Percentiles rank a stretch among this genome's conserved stretches.
These are phyloP conservation scores for Pseudisothecium myosuroides DNA, from an alignment of 225 moss, liverwort and hornwort genomes.

Conservation along the genomic window DNA sequence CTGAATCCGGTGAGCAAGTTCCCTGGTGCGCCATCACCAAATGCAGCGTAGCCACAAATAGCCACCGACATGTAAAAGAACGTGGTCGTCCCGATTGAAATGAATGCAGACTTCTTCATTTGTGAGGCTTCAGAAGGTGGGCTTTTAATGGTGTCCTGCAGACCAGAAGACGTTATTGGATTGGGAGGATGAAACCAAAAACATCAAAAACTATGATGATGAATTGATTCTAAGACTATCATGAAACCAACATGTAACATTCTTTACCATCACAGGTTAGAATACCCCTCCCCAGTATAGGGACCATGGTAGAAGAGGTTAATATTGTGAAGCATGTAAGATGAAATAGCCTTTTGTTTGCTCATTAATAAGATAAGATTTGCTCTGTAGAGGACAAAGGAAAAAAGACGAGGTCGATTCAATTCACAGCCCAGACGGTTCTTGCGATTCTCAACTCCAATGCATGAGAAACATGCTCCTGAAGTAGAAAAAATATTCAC, in stretches of 20 bases:
- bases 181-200: neutral
- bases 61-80: constrained; percentile 71
- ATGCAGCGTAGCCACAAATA: constrained; percentile 54
- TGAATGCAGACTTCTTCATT: constrained; percentile 53
- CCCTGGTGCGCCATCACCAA: constrained; percentile 35
- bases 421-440: neutral
- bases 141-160: constrained; percentile 59
- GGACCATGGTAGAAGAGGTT: neutral
- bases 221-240: neutral
- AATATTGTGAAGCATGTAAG: neutral
- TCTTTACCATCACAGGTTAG: neutral
- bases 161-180: neutral
- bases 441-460: neutral
- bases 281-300: neutral
- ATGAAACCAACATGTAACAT: neutral
- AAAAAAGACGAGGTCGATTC: neutral
- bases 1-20: constrained; percentile 64
- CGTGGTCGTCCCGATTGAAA: constrained; percentile 44
- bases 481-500: neutral
- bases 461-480: neutral
- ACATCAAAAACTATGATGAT: neutral
- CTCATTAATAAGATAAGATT: neutral
- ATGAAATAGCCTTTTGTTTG: neutral
- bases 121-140: constrained; percentile 59
- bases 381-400: neutral